Percentiles rank a stretch among this genome's conserved stretches.
phyloP scores from a whole-genome alignment of 352 stramenopile genomes.

The Phytophthora boehmeriae region DNA sequence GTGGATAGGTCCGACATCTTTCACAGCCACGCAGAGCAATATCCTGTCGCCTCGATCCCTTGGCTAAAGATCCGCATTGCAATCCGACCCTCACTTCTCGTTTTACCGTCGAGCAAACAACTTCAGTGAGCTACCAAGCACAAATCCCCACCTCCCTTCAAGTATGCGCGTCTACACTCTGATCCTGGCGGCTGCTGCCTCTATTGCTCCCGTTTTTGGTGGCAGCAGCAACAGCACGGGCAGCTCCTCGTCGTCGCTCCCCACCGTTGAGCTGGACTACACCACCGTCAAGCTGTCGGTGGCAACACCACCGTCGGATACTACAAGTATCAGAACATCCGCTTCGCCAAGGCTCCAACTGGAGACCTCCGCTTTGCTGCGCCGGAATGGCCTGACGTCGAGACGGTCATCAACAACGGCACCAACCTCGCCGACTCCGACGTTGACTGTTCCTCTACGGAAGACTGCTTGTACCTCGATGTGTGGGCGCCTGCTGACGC shows the following conservation, averaged over 20 bases:
- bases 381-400: conserved; percentile 24
- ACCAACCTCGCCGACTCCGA: conserved; percentile 32
- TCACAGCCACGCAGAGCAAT: too few relatives aligned
- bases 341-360: conserved; percentile 26
- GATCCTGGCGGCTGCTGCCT: too few relatives aligned
- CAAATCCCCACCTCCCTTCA: too few relatives aligned
- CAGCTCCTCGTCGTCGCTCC: conserved; percentile 6
- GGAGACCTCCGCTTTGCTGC: conserved; percentile 32
- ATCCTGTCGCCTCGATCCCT: too few relatives aligned
- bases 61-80: too few relatives aligned
- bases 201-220: too few relatives aligned
- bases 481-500: conserved; percentile 35
- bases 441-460: conserved; percentile 22
- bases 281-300: conserved; percentile 28
- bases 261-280: conserved; percentile 34
- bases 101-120: too few relatives aligned
- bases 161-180: too few relatives aligned
- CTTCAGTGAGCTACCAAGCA: too few relatives aligned
- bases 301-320: conserved; percentile 37
- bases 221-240: too few relatives aligned
- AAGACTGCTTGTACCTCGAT: conserved; percentile 47
- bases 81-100: too few relatives aligned
- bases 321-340: conserved; percentile 46
- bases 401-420: conserved; percentile 29
- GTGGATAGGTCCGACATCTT: too few relatives aligned